Evolutionary conservation across 179 eudicot genomes (phyloP), one percentile per base, ranked within the genome.

Genomic region (Beta lomatogona): DNA sequence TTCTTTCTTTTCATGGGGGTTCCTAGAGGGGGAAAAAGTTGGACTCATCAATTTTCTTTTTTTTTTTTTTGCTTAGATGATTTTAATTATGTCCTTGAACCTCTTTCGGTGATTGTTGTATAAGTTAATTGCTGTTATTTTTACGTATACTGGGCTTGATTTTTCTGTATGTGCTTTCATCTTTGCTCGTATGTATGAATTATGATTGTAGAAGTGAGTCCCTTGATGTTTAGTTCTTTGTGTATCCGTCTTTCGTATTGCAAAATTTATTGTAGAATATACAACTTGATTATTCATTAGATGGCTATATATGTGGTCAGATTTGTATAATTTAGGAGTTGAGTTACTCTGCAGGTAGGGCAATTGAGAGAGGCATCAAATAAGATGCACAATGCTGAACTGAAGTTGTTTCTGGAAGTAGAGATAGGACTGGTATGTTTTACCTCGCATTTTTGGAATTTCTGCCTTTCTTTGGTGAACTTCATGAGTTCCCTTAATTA

Each of bases 361-460:
- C 93, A 93, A 75, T 72, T 95, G 90, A 89, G 97, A 74, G 98
- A 95, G 81, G 92, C 84, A 65, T 92, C 97, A 44, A 95, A 87
- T 79, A 92, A 91, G 88, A 82, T 85, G 67, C 89, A 88, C 71
- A 94, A 83, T 89, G 94, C 97, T 44, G 99, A 95, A 81, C 84
- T 95, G 68, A 95, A 88, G 87, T 86, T 95, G 88, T 94, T 95
- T 80, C 86, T 95, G 85, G 98, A 95, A 81, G 91, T 95, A 65
- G 97, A 91, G 81, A 75, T 66, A 76, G 98, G 94, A 65, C 85
- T 48, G 94, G 98, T 95, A 90, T 80, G 66, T 13, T 76, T 28
- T 77, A 66, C 58, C 18, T 81, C 48, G 48, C 4, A 31, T 71
- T 28, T 61, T 71, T 65, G 44, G 36, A 72, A 48, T 72, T 21